Evolutionary conservation across 208 protist species (phyloP), one percentile per base, ranked within the genome.

Genomic region (Strigomonas culicis): DNA sequence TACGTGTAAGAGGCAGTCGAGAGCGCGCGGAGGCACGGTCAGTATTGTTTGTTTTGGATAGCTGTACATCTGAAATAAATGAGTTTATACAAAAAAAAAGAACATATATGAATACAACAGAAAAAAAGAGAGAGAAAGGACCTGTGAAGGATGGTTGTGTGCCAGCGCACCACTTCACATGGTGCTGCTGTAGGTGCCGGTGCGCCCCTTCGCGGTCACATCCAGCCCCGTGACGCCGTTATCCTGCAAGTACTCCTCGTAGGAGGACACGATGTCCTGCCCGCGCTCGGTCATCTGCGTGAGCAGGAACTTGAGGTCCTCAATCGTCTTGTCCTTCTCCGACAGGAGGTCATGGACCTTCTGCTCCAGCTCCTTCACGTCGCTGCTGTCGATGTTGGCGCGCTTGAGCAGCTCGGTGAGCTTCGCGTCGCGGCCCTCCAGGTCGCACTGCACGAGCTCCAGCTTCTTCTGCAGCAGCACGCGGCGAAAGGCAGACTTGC

Each of bases 401-500:
- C 94, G 85, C 51, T 92, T 92, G 53, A 99, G 72, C 32, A 99
- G 70, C 75, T 98, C 95, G 28, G 82, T 91, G 44, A 97, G 80
- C 72, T 96, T 92, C 2, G 92, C 90, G 43, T 98, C 94, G 44
- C 95, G 90, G 46, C 96, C 93, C 66, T 99, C 97, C 44, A 99
- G 67, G 63, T 96, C 77, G 34, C 84, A 83, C 52, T 94, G 76
- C 17, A 98, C 86, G 30, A 97, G 78, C 69, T 93, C 83, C 11
- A 99, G 66, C 82, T 98, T 98, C 68, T 94, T 97, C 59, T 98
- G 90, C 21, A 99, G 77, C 21, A 99, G 71, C 55, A 98, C 86
- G 59, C 98, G 94, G 31, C 96, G 92, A 69, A 98, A 98, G 15
- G 88, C 86, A 1, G 85, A 82, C 75, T 98, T 98, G 59, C 96